phyloP scores from a whole-genome alignment of 257 asterid genomes.

The Euphrasia confusa region DNA sequence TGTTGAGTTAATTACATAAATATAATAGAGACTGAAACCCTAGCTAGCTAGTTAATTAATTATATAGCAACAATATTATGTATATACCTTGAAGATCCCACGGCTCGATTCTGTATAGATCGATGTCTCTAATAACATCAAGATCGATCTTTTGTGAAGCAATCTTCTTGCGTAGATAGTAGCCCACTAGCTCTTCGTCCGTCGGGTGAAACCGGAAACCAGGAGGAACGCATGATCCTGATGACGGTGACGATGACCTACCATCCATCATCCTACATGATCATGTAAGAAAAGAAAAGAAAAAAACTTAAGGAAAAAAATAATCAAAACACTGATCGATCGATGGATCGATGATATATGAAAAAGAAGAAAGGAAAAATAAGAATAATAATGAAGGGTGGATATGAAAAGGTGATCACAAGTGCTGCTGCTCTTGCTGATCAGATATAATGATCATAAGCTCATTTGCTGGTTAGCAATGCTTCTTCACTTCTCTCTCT shows the following conservation, averaged over 20 bases:
- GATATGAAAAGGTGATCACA: conserved; percentile 38
- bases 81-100: conserved; percentile 70
- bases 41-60: conserved; percentile 14
- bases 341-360: neutral
- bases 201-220: conserved; percentile 79
- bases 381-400: conserved; percentile 21
- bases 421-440: conserved; percentile 28
- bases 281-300: conserved; percentile 9
- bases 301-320: conserved; percentile 3
- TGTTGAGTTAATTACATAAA: no score
- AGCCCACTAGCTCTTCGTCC: conserved; percentile 67
- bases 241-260: conserved; percentile 11
- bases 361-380: conserved; percentile 13
- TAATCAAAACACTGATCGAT: no score
- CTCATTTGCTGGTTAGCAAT: conserved; percentile 46
- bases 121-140: conserved; percentile 65
- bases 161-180: conserved; percentile 61
- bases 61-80: no score
- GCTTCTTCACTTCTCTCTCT: conserved; percentile 30
- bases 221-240: conserved; percentile 66
- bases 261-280: conserved; percentile 38
- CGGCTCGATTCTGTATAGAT: conserved; percentile 70
- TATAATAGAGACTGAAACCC: no score
- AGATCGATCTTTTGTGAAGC: conserved; percentile 75
- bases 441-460: conserved; percentile 49